Base-by-base conservation (phyloP, 352 stramenopile genomes). In the Phytophthora pistaciae region DNA sequence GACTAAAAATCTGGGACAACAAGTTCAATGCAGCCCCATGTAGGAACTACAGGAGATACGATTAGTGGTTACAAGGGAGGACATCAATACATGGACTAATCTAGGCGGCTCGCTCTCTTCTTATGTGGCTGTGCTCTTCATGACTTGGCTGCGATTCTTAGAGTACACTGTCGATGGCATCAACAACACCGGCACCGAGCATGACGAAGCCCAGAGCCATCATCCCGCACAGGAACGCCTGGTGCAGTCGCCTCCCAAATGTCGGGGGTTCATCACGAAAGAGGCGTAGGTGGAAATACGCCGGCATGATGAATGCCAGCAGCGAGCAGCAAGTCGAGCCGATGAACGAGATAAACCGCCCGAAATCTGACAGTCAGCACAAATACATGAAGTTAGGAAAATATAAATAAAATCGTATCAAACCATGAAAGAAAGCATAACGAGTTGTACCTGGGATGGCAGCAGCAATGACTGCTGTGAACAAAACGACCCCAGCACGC, bases 331-430 rank as follows among this genome's bases (percentile, higher is more conserved):
- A 97, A 36, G 88, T 96, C 10, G 89, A 91, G 14, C 92, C 94
- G 42, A 98, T 96, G 56, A 98, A 88, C 58, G 84, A 88, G 54
- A 98, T 92, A 82, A 98, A 98, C 33, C 83, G 80, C 64, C 94
- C 94, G 82, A 98, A 98, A 75, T 96, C 90, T 92, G 58, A 18
- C 52, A 61, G 46, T 14, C 71, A 61, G 50, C 18, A 73, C 27
- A n/a, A 68, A 18, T 10, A 10, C 5, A 21, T 18, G 8, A n/a
- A 4, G 42, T 49, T 49, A 49, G 42, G 5, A n/a, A n/a, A n/a
- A n/a, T n/a, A n/a, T n/a, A n/a, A n/a, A n/a, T 1, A 13, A 48
- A 48, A 20, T 48, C 33, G 14, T 7, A 40, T 54, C 20, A 10
- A 55, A 5, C 31, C 23, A 36, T 53, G 0, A 58, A 16, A 18